Evolutionary conservation across 192 early-diverging fungal genomes (phyloP).

Genomic region (Mortierella alpina): DNA sequence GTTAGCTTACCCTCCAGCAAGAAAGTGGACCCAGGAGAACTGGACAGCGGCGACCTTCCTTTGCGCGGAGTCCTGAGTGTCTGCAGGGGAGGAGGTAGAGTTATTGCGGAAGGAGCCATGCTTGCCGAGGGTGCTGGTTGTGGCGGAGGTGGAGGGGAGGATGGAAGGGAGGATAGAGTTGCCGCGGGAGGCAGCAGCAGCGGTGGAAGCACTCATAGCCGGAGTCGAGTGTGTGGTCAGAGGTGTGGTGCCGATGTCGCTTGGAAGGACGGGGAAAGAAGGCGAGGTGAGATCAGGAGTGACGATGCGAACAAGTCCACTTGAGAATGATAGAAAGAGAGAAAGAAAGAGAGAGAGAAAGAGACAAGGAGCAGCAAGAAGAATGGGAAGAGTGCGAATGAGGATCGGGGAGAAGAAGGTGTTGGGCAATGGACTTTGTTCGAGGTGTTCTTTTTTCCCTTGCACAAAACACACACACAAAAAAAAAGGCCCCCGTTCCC

Average conservation of each 20-base stretch:
- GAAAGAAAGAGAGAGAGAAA: neutral
- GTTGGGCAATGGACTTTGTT: neutral
- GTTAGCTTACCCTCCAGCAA: slow-evolving; percentile 72
- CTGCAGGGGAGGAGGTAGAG: slow-evolving; percentile 7
- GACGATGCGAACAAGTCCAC: no score
- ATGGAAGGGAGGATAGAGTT: slow-evolving; percentile 47
- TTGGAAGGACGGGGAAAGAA: no score
- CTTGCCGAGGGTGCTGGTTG: slow-evolving; percentile 33
- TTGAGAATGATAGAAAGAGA: neutral
- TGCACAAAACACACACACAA: no score
- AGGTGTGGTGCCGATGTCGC: neutral
- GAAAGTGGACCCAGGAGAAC: slow-evolving; percentile 66
- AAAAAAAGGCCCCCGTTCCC: no score
- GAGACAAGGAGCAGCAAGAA: neutral
- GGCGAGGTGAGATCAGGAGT: no score
- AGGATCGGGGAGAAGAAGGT: neutral
- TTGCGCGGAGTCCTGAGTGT: neutral
- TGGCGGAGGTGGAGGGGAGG: slow-evolving; percentile 42
- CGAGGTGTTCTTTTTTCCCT: no score
- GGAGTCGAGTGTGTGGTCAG: neutral
- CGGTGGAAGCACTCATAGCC: slow-evolving; percentile 49
- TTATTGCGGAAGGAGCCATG: neutral
- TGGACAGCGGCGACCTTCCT: slow-evolving; percentile 35
- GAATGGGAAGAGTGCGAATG: neutral
- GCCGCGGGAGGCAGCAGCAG: slow-evolving; percentile 41